Conservation (phyloP, 176 grass and related monocot genomes). For the Zoysia japonica region DNA sequence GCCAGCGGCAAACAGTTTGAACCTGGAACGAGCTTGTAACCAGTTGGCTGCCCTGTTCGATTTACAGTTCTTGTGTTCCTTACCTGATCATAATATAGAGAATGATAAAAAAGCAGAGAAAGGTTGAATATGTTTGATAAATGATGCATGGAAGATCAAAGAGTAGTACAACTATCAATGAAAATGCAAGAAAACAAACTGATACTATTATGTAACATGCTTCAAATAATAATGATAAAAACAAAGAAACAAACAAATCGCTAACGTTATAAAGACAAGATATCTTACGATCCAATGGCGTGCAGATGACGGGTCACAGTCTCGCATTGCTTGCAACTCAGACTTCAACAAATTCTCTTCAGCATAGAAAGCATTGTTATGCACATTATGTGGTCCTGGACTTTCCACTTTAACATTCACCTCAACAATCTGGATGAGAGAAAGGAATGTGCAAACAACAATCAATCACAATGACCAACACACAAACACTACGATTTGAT, state of each 20-base stretch:
- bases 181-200: conserved; percentile 1
- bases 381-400: conserved; percentile 83
- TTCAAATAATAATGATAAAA: not conserved
- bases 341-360: conserved; percentile 90
- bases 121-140: not conserved
- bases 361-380: conserved; percentile 95
- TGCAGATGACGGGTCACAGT: conserved; percentile 79
- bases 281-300: conserved; percentile 97
- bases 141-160: conserved; percentile 12
- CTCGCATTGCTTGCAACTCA: conserved; percentile 95
- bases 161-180: not conserved
- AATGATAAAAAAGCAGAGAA: not conserved
- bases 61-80: conserved; percentile 92
- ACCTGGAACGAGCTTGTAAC: conserved; percentile 91
- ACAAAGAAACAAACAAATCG: not conserved
- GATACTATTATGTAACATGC: not conserved
- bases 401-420: conserved; percentile 92
- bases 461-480: not conserved
- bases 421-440: conserved; percentile 74
- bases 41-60: conserved; percentile 91
- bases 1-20: conserved; percentile 82
- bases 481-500: not conserved
- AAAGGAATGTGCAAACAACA: conserved; percentile 1
- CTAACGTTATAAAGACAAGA: not conserved
- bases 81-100: conserved; percentile 51